Conservation (phyloP, 2,329 filamentous ascomycete species). For the Fusarium sarcochroum region DNA sequence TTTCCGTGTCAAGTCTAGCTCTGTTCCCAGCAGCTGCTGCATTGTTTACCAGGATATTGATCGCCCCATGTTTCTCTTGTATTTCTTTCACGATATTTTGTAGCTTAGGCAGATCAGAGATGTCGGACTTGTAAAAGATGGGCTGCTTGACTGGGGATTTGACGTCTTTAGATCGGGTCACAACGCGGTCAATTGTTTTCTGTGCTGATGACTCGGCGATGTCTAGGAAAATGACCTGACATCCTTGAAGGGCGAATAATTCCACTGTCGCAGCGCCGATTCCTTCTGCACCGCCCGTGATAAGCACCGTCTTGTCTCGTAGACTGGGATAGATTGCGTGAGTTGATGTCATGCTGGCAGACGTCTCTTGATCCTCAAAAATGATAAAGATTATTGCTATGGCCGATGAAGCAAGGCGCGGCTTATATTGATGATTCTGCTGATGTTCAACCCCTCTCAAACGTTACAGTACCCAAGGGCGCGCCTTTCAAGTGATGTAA, state of each 20-base stretch:
- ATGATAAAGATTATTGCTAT: no score
- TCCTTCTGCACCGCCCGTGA: constrained; percentile 63
- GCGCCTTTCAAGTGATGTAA: constrained; percentile 1
- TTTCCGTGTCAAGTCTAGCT: constrained; percentile 48
- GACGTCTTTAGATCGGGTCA: constrained; percentile 16
- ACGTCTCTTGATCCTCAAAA: no score
- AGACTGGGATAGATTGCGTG: constrained; percentile 60
- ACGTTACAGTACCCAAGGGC: no score
- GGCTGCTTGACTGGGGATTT: constrained; percentile 46
- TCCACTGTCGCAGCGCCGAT: constrained; percentile 62
- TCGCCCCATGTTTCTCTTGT: constrained; percentile 50
- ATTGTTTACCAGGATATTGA: constrained; percentile 90
- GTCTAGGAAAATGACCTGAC: constrained; percentile 61
- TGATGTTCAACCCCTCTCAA: background rate
- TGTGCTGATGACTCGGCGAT: constrained; percentile 49
- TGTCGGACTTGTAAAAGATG: constrained; percentile 59
- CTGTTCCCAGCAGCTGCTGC: constrained; percentile 65
- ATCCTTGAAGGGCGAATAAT: constrained; percentile 60
- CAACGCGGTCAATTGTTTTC: constrained; percentile 48
- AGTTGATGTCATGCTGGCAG: constrained; percentile 7
- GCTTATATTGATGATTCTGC: background rate
- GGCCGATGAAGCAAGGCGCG: no score
- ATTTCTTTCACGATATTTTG: constrained; percentile 53
- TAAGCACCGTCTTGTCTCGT: constrained; percentile 57
- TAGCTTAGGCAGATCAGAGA: constrained; percentile 55